Percentiles rank a stretch among this genome's conserved stretches.
Conservation (phyloP, 2,329 filamentous ascomycete species). For the Exophiala alcalophila region DNA sequence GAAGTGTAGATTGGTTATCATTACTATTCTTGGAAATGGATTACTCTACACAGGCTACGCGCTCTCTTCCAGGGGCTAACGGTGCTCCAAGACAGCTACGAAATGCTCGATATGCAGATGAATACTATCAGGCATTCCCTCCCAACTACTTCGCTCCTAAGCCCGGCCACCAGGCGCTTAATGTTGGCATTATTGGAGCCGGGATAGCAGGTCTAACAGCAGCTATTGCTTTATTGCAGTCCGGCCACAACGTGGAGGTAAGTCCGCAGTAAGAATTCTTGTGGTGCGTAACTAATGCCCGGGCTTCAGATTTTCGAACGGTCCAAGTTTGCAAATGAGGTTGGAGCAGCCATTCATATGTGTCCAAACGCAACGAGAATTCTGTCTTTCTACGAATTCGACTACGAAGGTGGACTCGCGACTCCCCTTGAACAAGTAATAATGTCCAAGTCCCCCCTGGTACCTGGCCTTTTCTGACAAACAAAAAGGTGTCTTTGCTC, state of each 20-base stretch:
- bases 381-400: slow-evolving; percentile 29
- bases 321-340: slow-evolving; percentile 33
- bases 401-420: slow-evolving; percentile 22
- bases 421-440: slow-evolving; percentile 1
- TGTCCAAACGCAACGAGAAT: slow-evolving; percentile 33
- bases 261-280: no score
- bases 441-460: background rate
- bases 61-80: background rate
- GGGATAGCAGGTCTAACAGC: slow-evolving; percentile 35
- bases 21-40: no score
- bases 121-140: slow-evolving; percentile 15
- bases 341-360: slow-evolving; percentile 35
- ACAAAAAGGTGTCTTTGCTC: background rate
- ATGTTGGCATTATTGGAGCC: slow-evolving; percentile 32
- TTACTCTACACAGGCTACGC: no score
- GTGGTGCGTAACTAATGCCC: no score
- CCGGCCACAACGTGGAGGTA: slow-evolving; percentile 35
- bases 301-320: slow-evolving; percentile 32
- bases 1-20: no score
- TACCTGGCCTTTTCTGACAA: background rate
- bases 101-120: slow-evolving; percentile 7
- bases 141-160: slow-evolving; percentile 17
- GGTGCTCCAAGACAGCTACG: background rate
- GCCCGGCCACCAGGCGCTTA: slow-evolving; percentile 12
- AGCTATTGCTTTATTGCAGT: slow-evolving; percentile 33